These are phyloP conservation scores for Myxozyma kluyveri DNA, from an alignment of 805 yeast species.

Conservation along the genomic window DNA sequence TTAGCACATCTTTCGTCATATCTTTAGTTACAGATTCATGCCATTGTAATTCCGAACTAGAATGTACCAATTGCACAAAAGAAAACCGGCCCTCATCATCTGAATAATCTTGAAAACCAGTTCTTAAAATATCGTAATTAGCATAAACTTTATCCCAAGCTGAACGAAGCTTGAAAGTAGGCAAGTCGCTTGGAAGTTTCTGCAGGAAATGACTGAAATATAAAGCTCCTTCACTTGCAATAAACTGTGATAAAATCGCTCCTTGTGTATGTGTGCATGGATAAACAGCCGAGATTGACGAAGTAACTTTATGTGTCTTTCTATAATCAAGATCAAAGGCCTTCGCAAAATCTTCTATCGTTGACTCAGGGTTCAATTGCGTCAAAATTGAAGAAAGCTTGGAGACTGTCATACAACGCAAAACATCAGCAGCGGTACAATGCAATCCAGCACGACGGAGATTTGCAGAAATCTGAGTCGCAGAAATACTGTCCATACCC, in stretches of 20 bases:
- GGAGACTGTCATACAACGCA: conserved; percentile 15
- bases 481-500: conserved; percentile 33
- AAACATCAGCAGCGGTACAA: conserved; percentile 18
- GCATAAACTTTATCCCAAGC: conserved; percentile 15
- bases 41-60: conserved; percentile 4
- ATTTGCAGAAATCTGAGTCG: conserved; percentile 19
- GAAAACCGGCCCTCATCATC: conserved; percentile 6
- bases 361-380: no score
- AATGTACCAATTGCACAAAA: conserved; percentile 26
- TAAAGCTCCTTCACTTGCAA: conserved; percentile 10
- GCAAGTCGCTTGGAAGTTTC: conserved; percentile 17
- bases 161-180: background rate
- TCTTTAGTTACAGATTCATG: background rate
- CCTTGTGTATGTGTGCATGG: conserved; percentile 30
- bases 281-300: conserved; percentile 5
- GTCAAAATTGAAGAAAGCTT: conserved; percentile 1
- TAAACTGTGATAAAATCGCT: conserved; percentile 24
- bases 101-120: conserved; percentile 22
- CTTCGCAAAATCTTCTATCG: no score
- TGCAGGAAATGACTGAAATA: conserved; percentile 22
- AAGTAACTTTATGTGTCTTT: background rate
- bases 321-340: conserved; percentile 1
- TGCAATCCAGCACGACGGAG: conserved; percentile 1
- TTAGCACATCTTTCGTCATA: background rate
- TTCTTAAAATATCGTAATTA: conserved; percentile 25